Evolutionary conservation across 331 rosid species (phyloP), one percentile per base, ranked within the genome.

Genomic region (Stylosanthes scabra): DNA sequence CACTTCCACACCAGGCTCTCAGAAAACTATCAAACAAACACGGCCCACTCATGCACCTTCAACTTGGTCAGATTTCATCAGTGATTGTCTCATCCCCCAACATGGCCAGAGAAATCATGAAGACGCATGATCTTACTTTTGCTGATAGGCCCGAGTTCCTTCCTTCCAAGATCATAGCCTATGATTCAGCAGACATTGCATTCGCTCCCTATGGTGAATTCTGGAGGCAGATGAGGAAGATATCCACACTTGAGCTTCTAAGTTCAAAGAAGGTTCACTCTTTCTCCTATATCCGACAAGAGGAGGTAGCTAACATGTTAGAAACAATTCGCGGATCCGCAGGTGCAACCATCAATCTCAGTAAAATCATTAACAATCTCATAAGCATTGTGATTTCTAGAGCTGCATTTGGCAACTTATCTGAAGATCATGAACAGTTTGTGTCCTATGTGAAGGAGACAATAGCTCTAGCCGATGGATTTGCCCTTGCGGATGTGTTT

Each of bases 171-270:
- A 39, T 80, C 4, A 0, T 80, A 15, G 8, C 7, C 13, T 80
- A 80, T 58, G 78, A 50, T 1, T 13, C 65, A 12, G 12, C 42
- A 1, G 78, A 60, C n/a, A 63, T 89, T 1, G 52, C 39, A 8
- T 84, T 74, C 55, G 29, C 88, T 25, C 88, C 85, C 5, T 81
- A 78, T 3, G 81, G 89, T 10, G 81, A 81, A n/a, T 74, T 80
- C 37, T 86, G 93, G 93, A 73, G 75, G 64, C 82, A 79, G 15
- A 57, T 85, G 64, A 40, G 82, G 25, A 85, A 81, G 42, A 49
- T 83, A 52, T 85, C 85, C 28, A 77, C 55, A 0, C 6, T 39
- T 3, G 82, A 87, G 68, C 80, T 87, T 29, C 58, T 84, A 0
- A 79, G 64, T 46, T 7, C 54, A 0, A 75, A 80, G 47, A 71